Conservation (phyloP, 805 yeast genomes). For the Spathaspora girioi region DNA sequence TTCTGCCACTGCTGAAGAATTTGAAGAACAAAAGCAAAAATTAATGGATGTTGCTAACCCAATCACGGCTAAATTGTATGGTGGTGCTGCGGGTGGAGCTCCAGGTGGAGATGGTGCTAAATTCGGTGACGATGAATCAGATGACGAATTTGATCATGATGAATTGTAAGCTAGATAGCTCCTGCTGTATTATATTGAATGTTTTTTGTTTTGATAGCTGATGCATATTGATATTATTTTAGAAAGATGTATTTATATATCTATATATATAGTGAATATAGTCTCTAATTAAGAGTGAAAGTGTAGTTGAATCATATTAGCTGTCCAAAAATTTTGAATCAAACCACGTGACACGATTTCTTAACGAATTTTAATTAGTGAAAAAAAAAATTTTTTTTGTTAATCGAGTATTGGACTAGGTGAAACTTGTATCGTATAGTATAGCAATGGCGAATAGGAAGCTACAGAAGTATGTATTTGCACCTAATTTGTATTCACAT, state of each 20-base stretch:
- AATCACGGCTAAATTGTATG: conserved; percentile 77
- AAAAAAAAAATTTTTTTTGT: background rate
- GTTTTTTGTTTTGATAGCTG: background rate
- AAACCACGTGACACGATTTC: background rate
- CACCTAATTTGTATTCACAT: background rate
- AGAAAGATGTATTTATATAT: background rate
- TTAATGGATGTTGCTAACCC: conserved; percentile 84
- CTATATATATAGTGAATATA: too few relatives aligned
- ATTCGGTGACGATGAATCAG: conserved; percentile 42
- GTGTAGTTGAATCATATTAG: background rate
- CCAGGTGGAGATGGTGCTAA: conserved; percentile 40
- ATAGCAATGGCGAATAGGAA: conserved; percentile 26
- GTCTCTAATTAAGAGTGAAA: too few relatives aligned
- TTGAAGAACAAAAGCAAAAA: conserved; percentile 82
- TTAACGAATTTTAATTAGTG: background rate
- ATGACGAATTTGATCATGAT: conserved; percentile 42
- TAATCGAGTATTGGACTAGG: background rate
- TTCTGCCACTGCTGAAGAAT: conserved; percentile 86
- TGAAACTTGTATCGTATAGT: background rate
- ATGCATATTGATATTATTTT: background rate
- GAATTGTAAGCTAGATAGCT: conserved; percentile 28
- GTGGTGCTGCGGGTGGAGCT: conserved; percentile 35
- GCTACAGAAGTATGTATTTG: conserved; percentile 31
- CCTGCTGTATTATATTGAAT: background rate
- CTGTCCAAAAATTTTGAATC: background rate